Conservation (phyloP, 2,329 filamentous ascomycete species). For the Coniochaeta sp. region DNA sequence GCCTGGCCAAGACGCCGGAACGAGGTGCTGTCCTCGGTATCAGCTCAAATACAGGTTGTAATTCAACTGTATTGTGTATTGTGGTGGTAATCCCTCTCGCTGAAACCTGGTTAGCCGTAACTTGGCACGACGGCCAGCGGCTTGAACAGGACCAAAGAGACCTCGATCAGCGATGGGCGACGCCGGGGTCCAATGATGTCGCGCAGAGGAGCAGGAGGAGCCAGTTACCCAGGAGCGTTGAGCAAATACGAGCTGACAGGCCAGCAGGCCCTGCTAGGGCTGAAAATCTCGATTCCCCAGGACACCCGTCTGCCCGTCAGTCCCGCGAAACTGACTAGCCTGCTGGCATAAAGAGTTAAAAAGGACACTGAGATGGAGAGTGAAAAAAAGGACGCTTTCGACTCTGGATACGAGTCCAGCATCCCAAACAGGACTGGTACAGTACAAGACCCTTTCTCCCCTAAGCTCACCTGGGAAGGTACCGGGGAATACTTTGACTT, state of each 20-base stretch:
- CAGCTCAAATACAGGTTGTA: no score
- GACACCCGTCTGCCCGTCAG: no score
- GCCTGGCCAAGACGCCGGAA: not conserved
- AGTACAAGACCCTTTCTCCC: no score
- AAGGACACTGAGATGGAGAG: no score
- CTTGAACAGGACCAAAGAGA: not conserved
- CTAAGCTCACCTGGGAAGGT: no score
- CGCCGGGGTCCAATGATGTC: not conserved
- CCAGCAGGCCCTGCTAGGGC: not conserved
- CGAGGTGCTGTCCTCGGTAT: not conserved
- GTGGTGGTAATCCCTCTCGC: no score
- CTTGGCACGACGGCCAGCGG: not conserved
- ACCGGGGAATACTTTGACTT: no score
- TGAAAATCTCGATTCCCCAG: not conserved
- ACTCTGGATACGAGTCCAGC: not conserved
- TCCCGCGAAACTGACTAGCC: no score
- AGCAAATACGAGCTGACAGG: not conserved
- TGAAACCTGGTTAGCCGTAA: not conserved
- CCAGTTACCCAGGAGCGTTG: no score
- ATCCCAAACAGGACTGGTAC: not conserved
- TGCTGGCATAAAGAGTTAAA: no score
- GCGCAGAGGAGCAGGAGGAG: not conserved
- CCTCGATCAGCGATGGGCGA: not conserved
- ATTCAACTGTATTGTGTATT: no score
- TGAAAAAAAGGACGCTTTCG: not conserved